These are phyloP conservation scores for Lasiosphaeria miniovina DNA, from an alignment of 495 filamentous ascomycete genomes.

Conservation along the genomic window DNA sequence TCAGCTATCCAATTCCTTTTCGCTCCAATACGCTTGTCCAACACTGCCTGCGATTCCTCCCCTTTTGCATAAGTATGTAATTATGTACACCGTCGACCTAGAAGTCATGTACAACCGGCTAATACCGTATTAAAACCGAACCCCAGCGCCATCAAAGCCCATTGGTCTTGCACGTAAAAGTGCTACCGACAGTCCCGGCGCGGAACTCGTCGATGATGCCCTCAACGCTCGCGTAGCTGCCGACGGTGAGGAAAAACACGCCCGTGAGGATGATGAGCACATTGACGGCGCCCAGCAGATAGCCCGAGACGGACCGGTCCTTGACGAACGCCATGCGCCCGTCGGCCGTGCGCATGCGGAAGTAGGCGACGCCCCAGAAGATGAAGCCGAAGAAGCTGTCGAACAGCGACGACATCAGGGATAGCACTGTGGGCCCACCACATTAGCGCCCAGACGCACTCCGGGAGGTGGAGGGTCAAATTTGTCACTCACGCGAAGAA, in stretches of 20 bases:
- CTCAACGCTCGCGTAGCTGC: slow-evolving; percentile 76
- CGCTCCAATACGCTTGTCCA: no score
- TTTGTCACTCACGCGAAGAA: slow-evolving; percentile 60
- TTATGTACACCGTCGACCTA: no score
- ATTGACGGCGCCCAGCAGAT: slow-evolving; percentile 61
- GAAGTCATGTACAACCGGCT: no score
- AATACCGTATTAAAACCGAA: not conserved
- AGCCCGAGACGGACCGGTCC: slow-evolving; percentile 58
- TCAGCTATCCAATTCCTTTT: no score
- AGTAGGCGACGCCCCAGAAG: slow-evolving; percentile 87
- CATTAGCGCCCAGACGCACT: not conserved
- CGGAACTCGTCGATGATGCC: slow-evolving; percentile 61
- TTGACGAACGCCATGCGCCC: slow-evolving; percentile 59
- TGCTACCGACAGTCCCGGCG: slow-evolving; percentile 50
- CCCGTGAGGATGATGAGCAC: slow-evolving; percentile 67
- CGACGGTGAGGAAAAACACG: slow-evolving; percentile 69
- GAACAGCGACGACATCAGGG: slow-evolving; percentile 85
- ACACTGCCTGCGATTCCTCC: no score
- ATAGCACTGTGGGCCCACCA: slow-evolving; percentile 48
- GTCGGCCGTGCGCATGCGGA: slow-evolving; percentile 74
- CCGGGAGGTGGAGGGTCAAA: no score
- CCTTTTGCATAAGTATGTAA: no score
- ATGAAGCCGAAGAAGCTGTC: slow-evolving; percentile 94
- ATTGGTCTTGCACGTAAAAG: slow-evolving; percentile 65
- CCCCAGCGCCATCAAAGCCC: slow-evolving; percentile 18